Conservation (phyloP, 192 early-diverging fungal genomes). For the Coemansia sp. region DNA sequence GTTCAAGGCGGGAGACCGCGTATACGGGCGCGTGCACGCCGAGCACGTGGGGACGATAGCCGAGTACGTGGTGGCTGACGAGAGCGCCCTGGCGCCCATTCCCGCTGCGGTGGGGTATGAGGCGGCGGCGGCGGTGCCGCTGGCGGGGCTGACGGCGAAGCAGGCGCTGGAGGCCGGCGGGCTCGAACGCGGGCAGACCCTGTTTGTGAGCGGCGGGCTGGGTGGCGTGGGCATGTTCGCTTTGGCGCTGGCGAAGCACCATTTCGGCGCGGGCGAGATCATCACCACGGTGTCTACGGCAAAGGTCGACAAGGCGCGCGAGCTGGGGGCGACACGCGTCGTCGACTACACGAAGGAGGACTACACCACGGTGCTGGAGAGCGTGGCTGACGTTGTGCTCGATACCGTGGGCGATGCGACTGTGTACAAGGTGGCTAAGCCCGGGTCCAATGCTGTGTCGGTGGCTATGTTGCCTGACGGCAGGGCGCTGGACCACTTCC, state of each 20-base stretch:
- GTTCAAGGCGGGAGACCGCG: conserved; percentile 56
- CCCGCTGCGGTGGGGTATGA: conserved; percentile 36
- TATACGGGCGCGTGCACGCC: conserved; percentile 32
- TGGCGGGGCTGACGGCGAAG: conserved; percentile 58
- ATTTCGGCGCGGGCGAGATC: conserved; percentile 44
- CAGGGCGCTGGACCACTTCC: conserved; percentile 16
- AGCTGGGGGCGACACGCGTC: conserved; percentile 51
- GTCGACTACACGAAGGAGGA: conserved; percentile 56
- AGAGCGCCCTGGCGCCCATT: conserved; percentile 24
- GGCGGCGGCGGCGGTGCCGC: conserved; percentile 53
- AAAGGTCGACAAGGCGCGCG: conserved; percentile 44
- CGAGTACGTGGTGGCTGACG: conserved; percentile 31
- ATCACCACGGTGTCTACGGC: conserved; percentile 54
- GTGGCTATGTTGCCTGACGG: conserved; percentile 36
- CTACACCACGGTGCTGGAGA: conserved; percentile 18
- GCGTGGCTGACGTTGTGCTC: conserved; percentile 43
- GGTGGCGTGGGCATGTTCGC: conserved; percentile 61
- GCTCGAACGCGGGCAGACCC: conserved; percentile 16
- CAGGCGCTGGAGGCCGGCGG: conserved; percentile 36
- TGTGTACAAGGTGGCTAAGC: conserved; percentile 34
- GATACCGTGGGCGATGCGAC: conserved; percentile 44
- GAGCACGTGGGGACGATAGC: conserved; percentile 35
- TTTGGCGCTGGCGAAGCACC: conserved; percentile 44
- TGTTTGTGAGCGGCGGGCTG: conserved; percentile 59
- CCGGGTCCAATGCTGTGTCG: conserved; percentile 15